Conservation (phyloP, 768 basidiomycete genomes). For the Suillus fuscotomentosus region DNA sequence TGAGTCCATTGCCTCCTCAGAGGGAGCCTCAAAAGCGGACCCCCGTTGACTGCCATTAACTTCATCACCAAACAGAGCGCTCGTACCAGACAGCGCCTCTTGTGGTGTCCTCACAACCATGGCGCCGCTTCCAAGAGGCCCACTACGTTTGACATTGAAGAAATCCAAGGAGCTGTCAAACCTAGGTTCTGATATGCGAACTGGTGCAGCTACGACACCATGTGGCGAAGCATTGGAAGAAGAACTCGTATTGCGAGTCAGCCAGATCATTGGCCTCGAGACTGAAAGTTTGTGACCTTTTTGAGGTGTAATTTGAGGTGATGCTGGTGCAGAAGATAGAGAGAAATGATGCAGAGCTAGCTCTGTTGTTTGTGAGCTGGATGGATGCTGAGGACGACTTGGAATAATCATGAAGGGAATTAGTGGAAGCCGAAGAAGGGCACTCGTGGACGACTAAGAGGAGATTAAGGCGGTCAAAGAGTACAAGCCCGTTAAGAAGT, state of each 20-base stretch:
- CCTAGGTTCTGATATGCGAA: conserved; percentile 45
- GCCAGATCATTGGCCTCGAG: conserved; percentile 43
- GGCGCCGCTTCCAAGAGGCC: conserved; percentile 67
- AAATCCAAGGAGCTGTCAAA: conserved; percentile 32
- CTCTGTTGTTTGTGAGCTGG: conserved; percentile 21
- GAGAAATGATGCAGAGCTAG: conserved; percentile 21
- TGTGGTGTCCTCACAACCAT: conserved; percentile 77
- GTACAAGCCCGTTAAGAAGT: conserved; percentile 22
- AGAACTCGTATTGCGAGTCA: conserved; percentile 37
- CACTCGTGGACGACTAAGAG: conserved; percentile 4
- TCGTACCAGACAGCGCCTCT: conserved; percentile 57
- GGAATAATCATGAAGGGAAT: conserved; percentile 23
- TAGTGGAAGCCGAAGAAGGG: neutral
- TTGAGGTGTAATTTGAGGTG: conserved; percentile 29
- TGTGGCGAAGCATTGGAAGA: conserved; percentile 25
- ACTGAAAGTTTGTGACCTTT: conserved; percentile 35
- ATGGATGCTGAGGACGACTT: conserved; percentile 20
- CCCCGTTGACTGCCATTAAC: conserved; percentile 12
- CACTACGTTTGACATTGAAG: conserved; percentile 35
- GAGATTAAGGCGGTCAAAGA: neutral
- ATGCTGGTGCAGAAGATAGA: conserved; percentile 19
- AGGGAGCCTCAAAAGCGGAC: conserved; percentile 11
- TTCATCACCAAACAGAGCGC: conserved; percentile 11
- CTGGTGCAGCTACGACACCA: conserved; percentile 25
- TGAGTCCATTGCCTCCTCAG: conserved; percentile 19